Percentiles rank a stretch among this genome's conserved stretches.
phyloP scores from a whole-genome alignment of 345 rosid species.

The Alliaria petiolata region DNA sequence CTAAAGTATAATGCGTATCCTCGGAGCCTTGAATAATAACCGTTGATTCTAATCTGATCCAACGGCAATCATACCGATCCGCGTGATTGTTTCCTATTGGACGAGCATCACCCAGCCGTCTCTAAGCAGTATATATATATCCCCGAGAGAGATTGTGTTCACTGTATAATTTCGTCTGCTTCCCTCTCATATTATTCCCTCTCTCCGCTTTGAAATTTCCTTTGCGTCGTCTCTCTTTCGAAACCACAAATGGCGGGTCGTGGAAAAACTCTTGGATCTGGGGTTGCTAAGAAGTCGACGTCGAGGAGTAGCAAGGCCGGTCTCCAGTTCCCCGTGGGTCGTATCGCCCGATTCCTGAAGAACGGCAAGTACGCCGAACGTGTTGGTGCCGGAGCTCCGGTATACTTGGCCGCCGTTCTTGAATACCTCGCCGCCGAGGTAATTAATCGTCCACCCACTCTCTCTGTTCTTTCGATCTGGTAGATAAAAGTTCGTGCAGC shows the following conservation, averaged over 20 bases:
- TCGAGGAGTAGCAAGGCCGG: slow-evolving; percentile 95
- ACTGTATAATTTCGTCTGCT: not conserved
- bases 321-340: slow-evolving; percentile 87
- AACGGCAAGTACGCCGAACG: slow-evolving; percentile 94
- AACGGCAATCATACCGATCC: slow-evolving; percentile 37
- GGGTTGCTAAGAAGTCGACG: slow-evolving; percentile 72
- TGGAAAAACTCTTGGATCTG: slow-evolving; percentile 89
- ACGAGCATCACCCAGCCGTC: not conserved
- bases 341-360: slow-evolving; percentile 86
- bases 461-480: not conserved
- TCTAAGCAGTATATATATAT: slow-evolving; percentile 34
- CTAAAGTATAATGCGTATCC: not conserved
- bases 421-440: slow-evolving; percentile 99
- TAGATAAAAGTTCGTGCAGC: not conserved
- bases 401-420: slow-evolving; percentile 89
- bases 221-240: not conserved
- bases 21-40: not conserved
- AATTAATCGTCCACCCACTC: not conserved
- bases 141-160: not conserved
- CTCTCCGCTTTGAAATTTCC: not conserved
- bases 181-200: not conserved
- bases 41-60: slow-evolving; percentile 34
- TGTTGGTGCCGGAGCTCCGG: slow-evolving; percentile 96
- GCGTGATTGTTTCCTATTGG: slow-evolving; percentile 25
- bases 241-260: slow-evolving; percentile 68